These are phyloP conservation scores for Lentinula novae-zelandiae DNA, from an alignment of 1,284 basidiomycete species.

Conservation along the genomic window DNA sequence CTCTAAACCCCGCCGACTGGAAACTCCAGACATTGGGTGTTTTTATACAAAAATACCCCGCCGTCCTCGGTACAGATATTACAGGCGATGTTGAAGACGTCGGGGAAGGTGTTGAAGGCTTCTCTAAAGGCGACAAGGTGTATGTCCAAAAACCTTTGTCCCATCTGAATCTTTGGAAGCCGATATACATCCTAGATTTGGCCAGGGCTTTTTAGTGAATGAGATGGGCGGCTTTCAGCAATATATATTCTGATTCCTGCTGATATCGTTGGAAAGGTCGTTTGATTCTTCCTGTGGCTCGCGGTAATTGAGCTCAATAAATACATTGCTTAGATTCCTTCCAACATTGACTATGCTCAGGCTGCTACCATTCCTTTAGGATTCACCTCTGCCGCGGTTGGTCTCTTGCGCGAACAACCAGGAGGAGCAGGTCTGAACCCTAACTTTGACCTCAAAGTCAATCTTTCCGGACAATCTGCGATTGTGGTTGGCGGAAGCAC, in stretches of 20 bases:
- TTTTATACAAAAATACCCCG: slow-evolving; percentile 28
- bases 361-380: slow-evolving; percentile 37
- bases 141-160: slow-evolving; percentile 24
- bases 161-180: neutral
- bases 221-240: slow-evolving; percentile 46
- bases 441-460: slow-evolving; percentile 28
- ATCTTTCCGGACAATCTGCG: slow-evolving; percentile 24
- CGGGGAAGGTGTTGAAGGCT: slow-evolving; percentile 45
- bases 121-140: slow-evolving; percentile 58
- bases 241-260: slow-evolving; percentile 42
- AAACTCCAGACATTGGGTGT: slow-evolving; percentile 30
- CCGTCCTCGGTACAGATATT: slow-evolving; percentile 53
- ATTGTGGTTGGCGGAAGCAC: slow-evolving; percentile 25
- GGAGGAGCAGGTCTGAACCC: slow-evolving; percentile 28
- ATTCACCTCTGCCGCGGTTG: slow-evolving; percentile 33
- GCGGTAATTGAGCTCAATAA: neutral
- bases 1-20: slow-evolving; percentile 49
- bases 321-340: slow-evolving; percentile 28
- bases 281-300: neutral
- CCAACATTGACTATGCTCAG: slow-evolving; percentile 41
- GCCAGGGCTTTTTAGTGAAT: slow-evolving; percentile 34
- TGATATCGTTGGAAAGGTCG: slow-evolving; percentile 40
- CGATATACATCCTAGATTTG: slow-evolving; percentile 29
- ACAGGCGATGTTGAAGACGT: slow-evolving; percentile 53
- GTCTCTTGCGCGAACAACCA: slow-evolving; percentile 31